phyloP scores from a whole-genome alignment of 192 early-diverging fungal species.

The Coemansia sp. region DNA sequence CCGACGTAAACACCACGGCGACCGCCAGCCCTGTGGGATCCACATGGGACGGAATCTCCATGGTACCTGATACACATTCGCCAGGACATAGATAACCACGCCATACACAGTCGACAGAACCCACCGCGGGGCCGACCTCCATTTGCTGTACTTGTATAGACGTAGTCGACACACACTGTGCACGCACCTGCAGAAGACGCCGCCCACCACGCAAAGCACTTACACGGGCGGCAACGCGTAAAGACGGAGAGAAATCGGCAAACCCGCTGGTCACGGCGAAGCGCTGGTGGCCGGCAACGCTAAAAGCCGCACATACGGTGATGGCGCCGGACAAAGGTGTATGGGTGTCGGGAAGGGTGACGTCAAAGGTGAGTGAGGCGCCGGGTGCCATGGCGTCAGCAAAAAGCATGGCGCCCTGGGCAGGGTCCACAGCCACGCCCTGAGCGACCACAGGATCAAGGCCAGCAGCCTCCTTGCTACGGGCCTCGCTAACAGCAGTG shows the following conservation, averaged over 20 bases:
- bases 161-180: background rate
- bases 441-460: background rate
- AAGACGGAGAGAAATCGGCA: constrained; percentile 21
- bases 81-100: constrained; percentile 5
- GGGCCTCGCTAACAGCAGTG: background rate
- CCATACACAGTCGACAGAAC: background rate
- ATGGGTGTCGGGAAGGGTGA: constrained; percentile 7
- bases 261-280: background rate
- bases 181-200: constrained; percentile 2
- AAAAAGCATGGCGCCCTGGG: constrained; percentile 18
- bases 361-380: background rate
- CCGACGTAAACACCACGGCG: background rate
- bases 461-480: background rate
- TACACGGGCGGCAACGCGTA: background rate
- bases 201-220: background rate
- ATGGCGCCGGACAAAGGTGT: constrained; percentile 2
- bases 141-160: background rate
- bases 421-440: background rate
- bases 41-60: background rate
- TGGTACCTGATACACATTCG: background rate
- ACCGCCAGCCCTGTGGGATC: background rate
- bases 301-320: constrained; percentile 22
- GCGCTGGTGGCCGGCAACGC: background rate
- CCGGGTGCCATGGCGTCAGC: constrained; percentile 7
- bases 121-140: background rate